phyloP scores from a whole-genome alignment of 1,139 yeast species.

The Pichia sp. region DNA sequence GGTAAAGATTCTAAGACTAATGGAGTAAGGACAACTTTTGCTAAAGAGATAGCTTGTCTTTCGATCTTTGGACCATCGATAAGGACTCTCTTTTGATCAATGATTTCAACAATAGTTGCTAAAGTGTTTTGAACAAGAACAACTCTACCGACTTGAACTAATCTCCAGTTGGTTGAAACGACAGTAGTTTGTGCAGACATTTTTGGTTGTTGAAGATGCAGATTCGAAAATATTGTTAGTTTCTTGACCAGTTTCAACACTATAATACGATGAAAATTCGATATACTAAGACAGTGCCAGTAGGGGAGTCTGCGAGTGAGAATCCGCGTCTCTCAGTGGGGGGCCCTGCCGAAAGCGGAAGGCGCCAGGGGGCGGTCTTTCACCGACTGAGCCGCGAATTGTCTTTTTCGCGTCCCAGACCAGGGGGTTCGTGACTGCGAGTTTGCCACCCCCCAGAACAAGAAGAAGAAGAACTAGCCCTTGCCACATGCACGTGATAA shows the following conservation, averaged over 20 bases:
- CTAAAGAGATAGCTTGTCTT: slow-evolving; percentile 87
- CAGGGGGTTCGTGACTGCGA: background rate
- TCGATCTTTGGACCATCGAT: slow-evolving; percentile 95
- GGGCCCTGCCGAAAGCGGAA: background rate
- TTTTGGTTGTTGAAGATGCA: slow-evolving; percentile 10
- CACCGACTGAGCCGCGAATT: background rate
- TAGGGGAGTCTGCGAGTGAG: background rate
- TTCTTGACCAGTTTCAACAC: background rate
- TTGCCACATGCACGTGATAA: too few species aligned
- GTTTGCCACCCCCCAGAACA: too few species aligned
- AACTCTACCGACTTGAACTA: slow-evolving; percentile 98
- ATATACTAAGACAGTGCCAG: background rate
- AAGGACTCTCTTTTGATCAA: slow-evolving; percentile 98
- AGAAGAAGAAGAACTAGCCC: too few species aligned
- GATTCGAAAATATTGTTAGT: background rate
- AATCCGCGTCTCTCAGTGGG: background rate
- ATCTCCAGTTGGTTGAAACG: slow-evolving; percentile 98
- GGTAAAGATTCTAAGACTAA: slow-evolving; percentile 77
- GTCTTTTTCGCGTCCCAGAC: too few species aligned
- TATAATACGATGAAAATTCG: background rate
- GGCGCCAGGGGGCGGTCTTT: slow-evolving; percentile 4
- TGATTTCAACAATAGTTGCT: slow-evolving; percentile 95
- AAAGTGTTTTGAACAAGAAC: slow-evolving; percentile 80
- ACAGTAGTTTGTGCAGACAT: slow-evolving; percentile 71
- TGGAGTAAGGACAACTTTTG: slow-evolving; percentile 89